These are phyloP conservation scores for Oryza meyeriana DNA, from an alignment of 176 grass and related monocot species.

Conservation along the genomic window DNA sequence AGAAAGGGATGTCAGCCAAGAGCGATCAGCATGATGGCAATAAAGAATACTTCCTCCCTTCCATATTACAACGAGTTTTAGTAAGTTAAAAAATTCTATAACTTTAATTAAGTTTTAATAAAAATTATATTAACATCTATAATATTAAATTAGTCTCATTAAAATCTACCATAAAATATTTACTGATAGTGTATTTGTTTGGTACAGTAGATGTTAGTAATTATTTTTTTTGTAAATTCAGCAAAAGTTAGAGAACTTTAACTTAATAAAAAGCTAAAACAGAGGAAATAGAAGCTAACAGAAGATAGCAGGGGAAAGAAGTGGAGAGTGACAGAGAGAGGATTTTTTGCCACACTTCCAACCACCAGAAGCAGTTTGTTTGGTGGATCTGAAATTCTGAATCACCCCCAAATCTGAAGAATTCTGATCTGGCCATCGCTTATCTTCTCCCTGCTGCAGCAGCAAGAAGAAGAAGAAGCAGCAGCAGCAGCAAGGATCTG, in stretches of 20 bases:
- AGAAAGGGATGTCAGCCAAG: background rate
- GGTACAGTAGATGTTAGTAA: no score
- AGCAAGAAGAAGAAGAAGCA: background rate
- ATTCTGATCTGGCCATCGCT: background rate
- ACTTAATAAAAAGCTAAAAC: no score
- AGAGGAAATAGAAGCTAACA: no score
- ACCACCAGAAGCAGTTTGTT: constrained; percentile 18
- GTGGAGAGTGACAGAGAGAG: background rate
- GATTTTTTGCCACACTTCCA: constrained; percentile 11
- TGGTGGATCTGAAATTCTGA: constrained; percentile 40
- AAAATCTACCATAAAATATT: no score
- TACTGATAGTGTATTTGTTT: no score
- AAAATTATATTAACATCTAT: no score
- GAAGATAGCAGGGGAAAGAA: background rate
- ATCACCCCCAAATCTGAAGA: background rate
- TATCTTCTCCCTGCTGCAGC: background rate
- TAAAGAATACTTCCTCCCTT: background rate
- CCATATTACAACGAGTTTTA: no score
- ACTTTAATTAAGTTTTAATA: no score
- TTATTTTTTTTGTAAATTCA: no score
- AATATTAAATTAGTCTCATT: no score
- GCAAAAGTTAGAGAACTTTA: no score
- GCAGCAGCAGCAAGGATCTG: background rate
- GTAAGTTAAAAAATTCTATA: no score
- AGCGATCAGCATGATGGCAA: background rate